Base-by-base conservation (phyloP, 176 grass and related monocot genomes). In the Urochloa ruziziensis region DNA sequence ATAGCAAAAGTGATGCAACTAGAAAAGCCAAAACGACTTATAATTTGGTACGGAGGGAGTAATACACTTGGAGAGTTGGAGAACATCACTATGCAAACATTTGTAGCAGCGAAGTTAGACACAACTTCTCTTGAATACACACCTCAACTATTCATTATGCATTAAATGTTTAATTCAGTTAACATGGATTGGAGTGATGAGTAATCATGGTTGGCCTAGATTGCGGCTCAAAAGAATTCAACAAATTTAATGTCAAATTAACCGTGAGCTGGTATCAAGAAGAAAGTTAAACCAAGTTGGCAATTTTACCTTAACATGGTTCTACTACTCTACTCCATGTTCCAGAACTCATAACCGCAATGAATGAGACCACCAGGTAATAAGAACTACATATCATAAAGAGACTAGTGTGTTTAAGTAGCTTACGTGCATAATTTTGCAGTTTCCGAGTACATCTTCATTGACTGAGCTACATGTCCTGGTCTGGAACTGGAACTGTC, bases 401-500 rank as follows among this genome's bases (percentile, higher is more conserved):
- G 39, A 47, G 64, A 43, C 23, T 39, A 53, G 49, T 53, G 51
- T 67, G 7, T 73, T 56, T n/a, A 23, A 44, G 53, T 64, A 79
- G 52, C 91, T 90, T 94, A 97, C 94, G 88, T 67, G 94, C 94
- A 94, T 11, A 97, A 77, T 86, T 88, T 94, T 88, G 94, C 94
- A 54, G 91, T 97, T 79, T 97, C 91, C 27, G 85, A 97, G 78
- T 97, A 97, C 83, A 97, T 90, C 75, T 88, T 88, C 89, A 94
- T 87, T 64, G 89, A 86, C 65, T 51, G 83, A 65, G 87, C 80
- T 43, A 84, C 68, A 71, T 94, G 89, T 53, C 74, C 91, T 82
- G 79, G 79, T 73, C 86, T 97, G 21, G 82, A 85, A 58, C 37
- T 71, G 47, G n/a, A n/a, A n/a, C n/a, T n/a, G n/a, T 94, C 91